These are phyloP conservation scores for Cucumis hystrix DNA, from an alignment of 306 rosid species.

Conservation along the genomic window DNA sequence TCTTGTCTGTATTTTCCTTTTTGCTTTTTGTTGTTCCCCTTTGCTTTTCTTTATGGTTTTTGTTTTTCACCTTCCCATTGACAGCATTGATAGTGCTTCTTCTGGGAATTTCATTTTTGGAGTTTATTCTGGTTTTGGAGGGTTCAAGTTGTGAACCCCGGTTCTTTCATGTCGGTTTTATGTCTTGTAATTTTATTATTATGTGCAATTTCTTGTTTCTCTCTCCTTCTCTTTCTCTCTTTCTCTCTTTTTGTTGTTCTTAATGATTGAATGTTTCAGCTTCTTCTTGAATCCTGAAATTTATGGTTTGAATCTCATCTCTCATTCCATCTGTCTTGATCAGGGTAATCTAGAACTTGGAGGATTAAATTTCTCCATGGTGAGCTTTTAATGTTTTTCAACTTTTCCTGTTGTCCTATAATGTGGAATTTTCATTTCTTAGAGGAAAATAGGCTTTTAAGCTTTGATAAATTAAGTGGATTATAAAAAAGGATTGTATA, in stretches of 20 bases:
- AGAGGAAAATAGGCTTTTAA: neutral
- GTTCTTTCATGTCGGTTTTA: neutral
- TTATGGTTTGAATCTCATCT: constrained; percentile 21
- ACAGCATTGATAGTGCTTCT: neutral
- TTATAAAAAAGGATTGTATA: constrained; percentile 14
- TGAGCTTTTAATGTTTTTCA: constrained; percentile 21
- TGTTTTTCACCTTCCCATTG: neutral
- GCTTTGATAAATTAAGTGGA: constrained; percentile 6
- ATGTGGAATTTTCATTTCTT: neutral
- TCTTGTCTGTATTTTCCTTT: neutral
- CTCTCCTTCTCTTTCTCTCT: neutral
- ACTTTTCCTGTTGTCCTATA: neutral
- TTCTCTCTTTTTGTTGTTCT: neutral
- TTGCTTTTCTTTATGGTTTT: neutral
- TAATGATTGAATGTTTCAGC: neutral
- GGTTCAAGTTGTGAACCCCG: neutral
- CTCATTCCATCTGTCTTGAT: constrained; percentile 17
- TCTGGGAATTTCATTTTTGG: constrained; percentile 1
- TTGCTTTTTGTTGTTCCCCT: neutral
- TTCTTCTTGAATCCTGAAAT: constrained; percentile 31
- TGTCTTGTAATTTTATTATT: neutral
- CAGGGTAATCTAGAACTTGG: constrained; percentile 49
- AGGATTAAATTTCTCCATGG: constrained; percentile 47
- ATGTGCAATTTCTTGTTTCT: neutral
- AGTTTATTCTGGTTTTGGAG: constrained; percentile 9